A percentile compares a stretch with the other conserved stretches of the same genome.
These are phyloP conservation scores for Alternaria alternata DNA, from an alignment of 2,329 filamentous ascomycete species.

Conservation along the genomic window DNA sequence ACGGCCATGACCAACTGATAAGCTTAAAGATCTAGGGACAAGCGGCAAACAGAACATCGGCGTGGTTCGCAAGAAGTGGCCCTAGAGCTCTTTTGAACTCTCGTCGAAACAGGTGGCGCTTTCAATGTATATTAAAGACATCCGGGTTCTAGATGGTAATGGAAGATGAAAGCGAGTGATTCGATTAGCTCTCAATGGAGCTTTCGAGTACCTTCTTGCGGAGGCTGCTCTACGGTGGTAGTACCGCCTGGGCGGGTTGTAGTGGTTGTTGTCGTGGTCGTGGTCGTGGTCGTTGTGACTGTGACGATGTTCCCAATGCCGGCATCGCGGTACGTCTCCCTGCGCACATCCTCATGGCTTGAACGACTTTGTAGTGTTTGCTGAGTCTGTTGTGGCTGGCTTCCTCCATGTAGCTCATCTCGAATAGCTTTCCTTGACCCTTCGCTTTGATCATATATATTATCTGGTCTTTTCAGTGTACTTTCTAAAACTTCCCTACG, in stretches of 20 bases:
- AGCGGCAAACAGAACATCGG: not conserved
- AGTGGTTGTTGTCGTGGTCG: conserved; percentile 39
- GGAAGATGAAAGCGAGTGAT: not conserved
- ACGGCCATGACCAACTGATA: not conserved
- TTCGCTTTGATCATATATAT: conserved; percentile 13
- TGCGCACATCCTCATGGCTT: conserved; percentile 37
- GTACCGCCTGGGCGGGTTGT: conserved; percentile 45
- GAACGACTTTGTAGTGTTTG: conserved; percentile 25
- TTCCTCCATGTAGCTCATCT: not conserved
- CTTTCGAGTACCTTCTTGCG: not conserved
- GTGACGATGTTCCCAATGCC: conserved; percentile 46
- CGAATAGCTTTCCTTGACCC: conserved; percentile 7
- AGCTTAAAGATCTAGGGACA: not conserved
- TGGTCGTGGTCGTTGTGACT: conserved; percentile 45
- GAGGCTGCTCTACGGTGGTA: conserved; percentile 39
- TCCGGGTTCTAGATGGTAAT: not conserved
- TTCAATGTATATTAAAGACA: not conserved
- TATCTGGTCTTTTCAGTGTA: conserved; percentile 15
- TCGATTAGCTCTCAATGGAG: not conserved
- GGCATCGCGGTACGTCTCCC: conserved; percentile 43
- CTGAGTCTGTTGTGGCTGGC: conserved; percentile 16
- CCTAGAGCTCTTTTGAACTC: not conserved
- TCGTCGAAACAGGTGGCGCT: not conserved
- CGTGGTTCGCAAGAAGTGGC: not conserved
- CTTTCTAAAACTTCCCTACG: conserved; percentile 20